These are phyloP conservation scores for Lactarius sanguifluus DNA, from an alignment of 768 basidiomycete genomes.

Conservation along the genomic window DNA sequence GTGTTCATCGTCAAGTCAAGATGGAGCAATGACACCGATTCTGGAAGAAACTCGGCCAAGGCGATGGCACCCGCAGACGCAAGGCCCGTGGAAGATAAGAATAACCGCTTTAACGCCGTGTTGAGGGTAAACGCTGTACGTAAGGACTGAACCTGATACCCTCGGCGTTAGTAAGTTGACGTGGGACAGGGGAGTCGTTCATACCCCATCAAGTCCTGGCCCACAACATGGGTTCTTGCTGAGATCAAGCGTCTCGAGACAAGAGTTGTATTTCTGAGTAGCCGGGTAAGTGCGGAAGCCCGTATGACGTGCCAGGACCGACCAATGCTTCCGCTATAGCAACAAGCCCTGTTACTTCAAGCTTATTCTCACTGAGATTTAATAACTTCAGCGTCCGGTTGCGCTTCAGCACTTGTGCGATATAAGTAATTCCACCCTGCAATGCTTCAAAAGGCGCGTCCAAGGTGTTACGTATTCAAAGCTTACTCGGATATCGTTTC, in stretches of 20 bases:
- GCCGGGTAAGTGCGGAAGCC: not conserved
- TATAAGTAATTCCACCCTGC: constrained; percentile 77
- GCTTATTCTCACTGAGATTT: constrained; percentile 92
- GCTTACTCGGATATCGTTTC: constrained; percentile 88
- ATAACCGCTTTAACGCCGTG: constrained; percentile 86
- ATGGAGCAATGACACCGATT: constrained; percentile 82
- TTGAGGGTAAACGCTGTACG: constrained; percentile 93
- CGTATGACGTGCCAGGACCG: constrained; percentile 34
- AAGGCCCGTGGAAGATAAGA: constrained; percentile 81
- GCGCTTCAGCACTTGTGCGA: constrained; percentile 93
- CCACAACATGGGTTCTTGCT: constrained; percentile 93
- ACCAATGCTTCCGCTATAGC: constrained; percentile 88
- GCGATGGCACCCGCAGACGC: constrained; percentile 87
- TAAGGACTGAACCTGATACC: constrained; percentile 75
- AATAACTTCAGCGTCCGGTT: constrained; percentile 93
- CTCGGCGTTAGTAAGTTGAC: constrained; percentile 5
- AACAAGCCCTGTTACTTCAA: constrained; percentile 79
- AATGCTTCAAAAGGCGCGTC: constrained; percentile 8
- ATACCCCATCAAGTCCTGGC: constrained; percentile 84
- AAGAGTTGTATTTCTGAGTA: constrained; percentile 89
- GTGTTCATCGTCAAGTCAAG: constrained; percentile 85
- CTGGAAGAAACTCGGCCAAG: constrained; percentile 94
- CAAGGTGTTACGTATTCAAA: not conserved
- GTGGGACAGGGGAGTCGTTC: constrained; percentile 33
- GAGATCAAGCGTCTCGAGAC: constrained; percentile 90